Percentiles rank a stretch among this genome's conserved stretches.
These are phyloP conservation scores for Penicillium odoratum DNA, from an alignment of 495 filamentous ascomycete genomes.

Conservation along the genomic window DNA sequence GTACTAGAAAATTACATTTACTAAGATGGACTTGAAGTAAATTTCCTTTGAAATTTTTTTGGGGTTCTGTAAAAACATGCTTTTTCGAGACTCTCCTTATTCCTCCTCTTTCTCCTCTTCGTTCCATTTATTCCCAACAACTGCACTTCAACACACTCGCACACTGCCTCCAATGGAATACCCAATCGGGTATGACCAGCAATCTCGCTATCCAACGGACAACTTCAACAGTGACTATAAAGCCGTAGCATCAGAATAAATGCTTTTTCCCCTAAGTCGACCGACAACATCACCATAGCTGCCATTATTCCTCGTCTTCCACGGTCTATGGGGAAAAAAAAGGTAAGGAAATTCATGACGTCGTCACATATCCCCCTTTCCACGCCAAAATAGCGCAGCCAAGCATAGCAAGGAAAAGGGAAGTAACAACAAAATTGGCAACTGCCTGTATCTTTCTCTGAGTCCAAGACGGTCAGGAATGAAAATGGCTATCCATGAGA, in stretches of 20 bases:
- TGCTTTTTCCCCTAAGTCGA: neutral
- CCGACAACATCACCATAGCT: neutral
- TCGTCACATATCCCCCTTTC: slow-evolving; percentile 36
- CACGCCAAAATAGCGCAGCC: slow-evolving; percentile 23
- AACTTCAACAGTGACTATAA: slow-evolving; percentile 4
- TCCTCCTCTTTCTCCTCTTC: neutral
- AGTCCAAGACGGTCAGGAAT: slow-evolving; percentile 4
- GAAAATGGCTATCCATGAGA: slow-evolving; percentile 29
- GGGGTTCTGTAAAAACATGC: slow-evolving; percentile 29
- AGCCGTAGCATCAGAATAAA: neutral
- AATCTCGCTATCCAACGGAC: neutral
- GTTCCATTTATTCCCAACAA: slow-evolving; percentile 3
- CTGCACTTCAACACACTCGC: neutral
- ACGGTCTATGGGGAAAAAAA: slow-evolving; percentile 17
- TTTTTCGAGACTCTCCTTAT: slow-evolving; percentile 23
- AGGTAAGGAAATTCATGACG: slow-evolving; percentile 45
- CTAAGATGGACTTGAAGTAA: slow-evolving; percentile 3
- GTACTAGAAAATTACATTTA: neutral
- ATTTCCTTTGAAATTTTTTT: slow-evolving; percentile 34
- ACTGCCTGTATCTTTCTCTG: slow-evolving; percentile 12
- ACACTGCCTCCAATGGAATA: neutral
- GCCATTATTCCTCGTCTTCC: slow-evolving; percentile 5
- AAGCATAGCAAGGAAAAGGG: slow-evolving; percentile 19
- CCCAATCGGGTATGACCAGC: neutral
- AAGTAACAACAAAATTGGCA: slow-evolving; percentile 2